Base-by-base conservation (phyloP, 345 rosid genomes). In the Trapa incisa region DNA sequence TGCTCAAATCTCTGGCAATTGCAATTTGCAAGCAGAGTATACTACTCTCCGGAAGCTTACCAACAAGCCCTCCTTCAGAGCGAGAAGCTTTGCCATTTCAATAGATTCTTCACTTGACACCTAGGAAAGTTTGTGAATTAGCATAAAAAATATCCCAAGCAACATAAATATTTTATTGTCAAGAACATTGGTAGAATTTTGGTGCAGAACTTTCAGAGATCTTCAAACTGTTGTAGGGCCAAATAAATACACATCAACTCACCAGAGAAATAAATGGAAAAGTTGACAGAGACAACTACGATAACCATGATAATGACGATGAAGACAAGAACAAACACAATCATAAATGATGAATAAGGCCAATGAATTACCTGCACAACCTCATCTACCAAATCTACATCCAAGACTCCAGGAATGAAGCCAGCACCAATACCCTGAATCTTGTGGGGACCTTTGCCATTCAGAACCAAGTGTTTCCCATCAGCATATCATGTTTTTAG, bases 391-490 rank as follows among this genome's bases (percentile, higher is more conserved):
- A 85, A 22, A 57, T 39, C 70, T 63, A 74, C 52, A 9, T 85
- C 81, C 81, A 87, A 66, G 60, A 85, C 77, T 61, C 74, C 72
- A 38, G 91, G 87, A 54, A 88, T 73, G 71, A 85, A 72, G 45
- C 89, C 94, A 72, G 89, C 91, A 48, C 91, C 94, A 53, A 88
- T 74, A 73, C 91, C 94, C 73, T 87, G 80, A 47, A 87, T 87
- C 75, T 78, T 72, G 67, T 85, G 91, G 9, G 80, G 76, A 11
- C 89, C 94, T 87, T 64, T 38, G 33, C 70, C 63, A 56, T 38
- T 53, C 9, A 11, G 16, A 67, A 67, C 61, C 62, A 52, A 42
- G 58, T 16, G 70, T 16, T 36, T 38, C 13, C 9, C 14, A 33
- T 65, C 67, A 61, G 47, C 38, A 38, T 50, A 62, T 66, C 43